A percentile compares a stretch with the other conserved stretches of the same genome.
Evolutionary conservation across 2,329 filamentous ascomycete genomes (phyloP).

Genomic region (Cordyceps farinosa): DNA sequence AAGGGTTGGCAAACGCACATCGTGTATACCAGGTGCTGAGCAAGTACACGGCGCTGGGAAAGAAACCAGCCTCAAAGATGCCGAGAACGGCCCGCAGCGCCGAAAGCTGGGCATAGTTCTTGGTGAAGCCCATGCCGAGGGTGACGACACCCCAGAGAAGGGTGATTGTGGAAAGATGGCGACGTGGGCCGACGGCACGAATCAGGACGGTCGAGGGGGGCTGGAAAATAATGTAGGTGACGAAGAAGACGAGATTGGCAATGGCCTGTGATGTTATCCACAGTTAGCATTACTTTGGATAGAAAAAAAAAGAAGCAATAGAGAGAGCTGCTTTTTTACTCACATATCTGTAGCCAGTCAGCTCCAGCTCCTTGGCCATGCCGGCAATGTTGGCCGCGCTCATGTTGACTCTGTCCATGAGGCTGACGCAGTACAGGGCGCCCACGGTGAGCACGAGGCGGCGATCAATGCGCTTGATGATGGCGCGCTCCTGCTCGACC

Average conservation of each 20-base stretch:
- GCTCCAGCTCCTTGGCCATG: constrained; percentile 46
- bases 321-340: constrained; percentile 17
- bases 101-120: constrained; percentile 48
- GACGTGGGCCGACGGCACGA: constrained; percentile 61
- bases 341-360: constrained; percentile 46
- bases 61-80: constrained; percentile 66
- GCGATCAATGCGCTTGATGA: constrained; percentile 67
- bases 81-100: constrained; percentile 58
- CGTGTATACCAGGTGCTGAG: constrained; percentile 72
- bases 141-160: constrained; percentile 58
- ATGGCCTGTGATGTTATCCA: constrained; percentile 44
- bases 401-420: constrained; percentile 79
- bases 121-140: constrained; percentile 63
- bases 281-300: background rate
- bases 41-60: constrained; percentile 66
- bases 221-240: constrained; percentile 69
- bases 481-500: constrained; percentile 59
- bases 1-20: constrained; percentile 40
- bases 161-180: constrained; percentile 53
- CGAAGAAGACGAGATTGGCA: constrained; percentile 69
- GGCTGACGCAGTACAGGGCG: constrained; percentile 66
- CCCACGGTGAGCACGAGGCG: constrained; percentile 61
- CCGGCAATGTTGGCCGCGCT: constrained; percentile 70
- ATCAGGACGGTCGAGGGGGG: constrained; percentile 67
- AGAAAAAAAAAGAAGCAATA: background rate